Base-by-base conservation (phyloP, 371 early-diverging fungal species). In the Umbelopsis sp. region DNA sequence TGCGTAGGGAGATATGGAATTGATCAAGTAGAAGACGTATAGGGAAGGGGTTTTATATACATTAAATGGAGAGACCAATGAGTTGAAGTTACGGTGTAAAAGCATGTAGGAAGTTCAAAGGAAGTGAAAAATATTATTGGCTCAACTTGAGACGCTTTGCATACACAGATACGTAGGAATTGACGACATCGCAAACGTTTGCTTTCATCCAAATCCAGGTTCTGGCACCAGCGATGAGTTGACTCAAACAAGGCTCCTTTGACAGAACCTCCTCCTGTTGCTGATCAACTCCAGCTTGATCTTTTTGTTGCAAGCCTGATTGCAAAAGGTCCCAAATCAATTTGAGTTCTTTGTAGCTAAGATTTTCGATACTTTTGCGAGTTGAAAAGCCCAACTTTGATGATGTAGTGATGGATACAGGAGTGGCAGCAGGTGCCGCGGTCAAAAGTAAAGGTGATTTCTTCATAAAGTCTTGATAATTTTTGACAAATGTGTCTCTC, bases 401-500 rank as follows among this genome's bases (percentile, higher is more conserved):
- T 48, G 48, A 48, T 6, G 57, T 16, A 35, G 18, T 14, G 29
- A 14, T 35, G 35, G 35, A 18, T 14, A 29, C 35, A 12, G 29
- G 29, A 37, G 37, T 57, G 35, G 29, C 4, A 35, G 18, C 37
- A 29, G 57, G 57, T 3, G 57, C 18, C 3, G 32, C 57, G 35
- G 57, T 57, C 35, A 57, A 35, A 11, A 29, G 57, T 32, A 29
- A 35, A 18, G 57, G 57, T 8, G 57, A 57, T 5, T 25, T 57
- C 18, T 57, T 57, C 37, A 57, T 35, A 7, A 57, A 57, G 29
- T 11, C 16, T 35, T 57, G 57, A 29, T 57, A 57, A 18, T 57
- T 57, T 14, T 57, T 57, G 35, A 57, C 57, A 57, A 57, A 57
- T 0, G 76, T 74, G 29, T 76, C 74, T 18, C 69, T 70, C 38